Conservation (phyloP, 768 basidiomycete species). For the Tulasnella sp. region DNA sequence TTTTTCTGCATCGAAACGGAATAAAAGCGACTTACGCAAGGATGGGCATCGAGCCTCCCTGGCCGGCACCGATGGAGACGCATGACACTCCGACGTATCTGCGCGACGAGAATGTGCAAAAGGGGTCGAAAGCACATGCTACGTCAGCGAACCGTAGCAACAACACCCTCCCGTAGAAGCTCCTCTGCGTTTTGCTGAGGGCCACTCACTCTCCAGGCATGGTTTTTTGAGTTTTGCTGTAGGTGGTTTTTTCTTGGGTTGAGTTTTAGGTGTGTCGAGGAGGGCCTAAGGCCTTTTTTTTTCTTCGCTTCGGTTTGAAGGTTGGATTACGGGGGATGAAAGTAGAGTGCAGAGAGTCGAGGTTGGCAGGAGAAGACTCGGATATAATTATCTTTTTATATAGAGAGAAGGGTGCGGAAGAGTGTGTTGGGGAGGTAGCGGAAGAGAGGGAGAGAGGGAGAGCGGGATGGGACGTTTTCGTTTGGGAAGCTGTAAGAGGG, state of each 20-base stretch:
- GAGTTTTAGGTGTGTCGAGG: neutral
- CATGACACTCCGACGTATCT: slow-evolving; percentile 18
- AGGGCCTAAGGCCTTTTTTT: neutral
- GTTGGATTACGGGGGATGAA: neutral
- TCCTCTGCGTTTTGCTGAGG: too few relatives aligned
- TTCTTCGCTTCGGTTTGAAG: neutral
- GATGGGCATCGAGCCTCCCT: slow-evolving; percentile 21
- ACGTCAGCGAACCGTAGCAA: slow-evolving; percentile 4
- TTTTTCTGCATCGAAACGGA: neutral
- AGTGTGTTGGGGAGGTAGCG: neutral
- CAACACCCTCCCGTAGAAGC: neutral
- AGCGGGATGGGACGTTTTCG: neutral
- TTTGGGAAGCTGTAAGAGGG: neutral
- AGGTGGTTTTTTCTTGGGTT: neutral
- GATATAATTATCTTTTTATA: neutral
- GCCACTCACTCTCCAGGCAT: slow-evolving; percentile 4
- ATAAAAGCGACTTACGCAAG: slow-evolving; percentile 8
- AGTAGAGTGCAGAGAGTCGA: neutral
- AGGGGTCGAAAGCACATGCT: neutral
- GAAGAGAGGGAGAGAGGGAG: neutral
- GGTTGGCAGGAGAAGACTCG: neutral
- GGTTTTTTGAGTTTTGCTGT: neutral
- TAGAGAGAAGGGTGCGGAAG: slow-evolving; percentile 3
- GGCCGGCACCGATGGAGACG: slow-evolving; percentile 14
- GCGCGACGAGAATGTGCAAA: neutral